Percentiles rank a stretch among this genome's conserved stretches.
Conservation (phyloP, 208 protist species). For the Trypanosoma conorhini region DNA sequence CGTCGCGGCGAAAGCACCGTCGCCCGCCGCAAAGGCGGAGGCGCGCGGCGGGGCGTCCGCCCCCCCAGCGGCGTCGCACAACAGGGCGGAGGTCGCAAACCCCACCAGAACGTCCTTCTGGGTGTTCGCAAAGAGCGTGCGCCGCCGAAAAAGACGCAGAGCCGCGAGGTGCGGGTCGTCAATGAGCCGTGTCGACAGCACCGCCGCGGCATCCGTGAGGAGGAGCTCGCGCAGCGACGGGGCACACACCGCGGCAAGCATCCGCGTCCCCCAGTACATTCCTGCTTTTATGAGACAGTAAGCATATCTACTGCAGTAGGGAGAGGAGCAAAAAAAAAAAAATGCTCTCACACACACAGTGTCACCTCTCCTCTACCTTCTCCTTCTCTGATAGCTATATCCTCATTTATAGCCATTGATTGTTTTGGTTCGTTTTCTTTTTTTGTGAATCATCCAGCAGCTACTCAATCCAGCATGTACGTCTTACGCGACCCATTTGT, state of each 20-base stretch:
- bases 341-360: conserved; percentile 12
- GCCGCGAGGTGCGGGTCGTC: conserved; percentile 44
- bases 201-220: conserved; percentile 34
- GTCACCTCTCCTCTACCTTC: background rate
- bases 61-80: conserved; percentile 39
- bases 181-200: conserved; percentile 47
- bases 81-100: conserved; percentile 60
- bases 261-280: conserved; percentile 50
- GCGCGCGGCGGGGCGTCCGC: conserved; percentile 33
- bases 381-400: background rate
- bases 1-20: conserved; percentile 37
- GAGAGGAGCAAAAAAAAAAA: conserved; percentile 18
- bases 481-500: background rate
- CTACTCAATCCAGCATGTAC: background rate
- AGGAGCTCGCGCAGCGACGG: conserved; percentile 55
- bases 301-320: background rate
- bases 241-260: conserved; percentile 34
- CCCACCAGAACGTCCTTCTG: conserved; percentile 72
- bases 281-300: too few species aligned
- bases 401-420: background rate
- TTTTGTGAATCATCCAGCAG: background rate
- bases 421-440: conserved; percentile 2
- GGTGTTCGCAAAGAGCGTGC: conserved; percentile 71
- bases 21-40: conserved; percentile 44
- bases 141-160: conserved; percentile 50